Percentiles rank a stretch among this genome's conserved stretches.
phyloP scores from a whole-genome alignment of 2,329 filamentous ascomycete species.

The Alternaria sp. region DNA sequence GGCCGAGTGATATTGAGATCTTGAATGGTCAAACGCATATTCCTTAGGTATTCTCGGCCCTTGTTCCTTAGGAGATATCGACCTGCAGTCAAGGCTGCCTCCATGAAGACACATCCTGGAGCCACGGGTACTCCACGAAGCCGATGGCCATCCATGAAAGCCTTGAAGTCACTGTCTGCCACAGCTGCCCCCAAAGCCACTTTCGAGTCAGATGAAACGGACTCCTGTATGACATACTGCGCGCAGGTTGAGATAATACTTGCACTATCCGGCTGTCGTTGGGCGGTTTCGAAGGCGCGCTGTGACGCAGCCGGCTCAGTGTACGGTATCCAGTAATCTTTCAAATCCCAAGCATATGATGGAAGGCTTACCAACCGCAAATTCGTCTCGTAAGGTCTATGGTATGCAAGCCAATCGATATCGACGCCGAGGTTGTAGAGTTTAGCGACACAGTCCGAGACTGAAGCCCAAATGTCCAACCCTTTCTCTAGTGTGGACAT shows the following conservation, averaged over 20 bases:
- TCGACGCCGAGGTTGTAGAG: slow-evolving; percentile 64
- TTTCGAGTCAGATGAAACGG: not conserved
- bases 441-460: slow-evolving; percentile 51
- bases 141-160: not conserved
- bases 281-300: too few species aligned
- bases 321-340: slow-evolving; percentile 49
- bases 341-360: slow-evolving; percentile 46
- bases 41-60: too few species aligned
- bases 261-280: not conserved
- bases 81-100: not conserved
- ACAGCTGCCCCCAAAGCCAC: not conserved
- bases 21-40: not conserved
- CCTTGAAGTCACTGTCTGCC: not conserved
- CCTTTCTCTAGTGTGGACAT: not conserved
- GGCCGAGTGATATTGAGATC: too few species aligned
- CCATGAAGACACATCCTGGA: not conserved
- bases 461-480: slow-evolving; percentile 6
- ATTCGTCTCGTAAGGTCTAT: slow-evolving; percentile 59
- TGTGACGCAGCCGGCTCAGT: not conserved
- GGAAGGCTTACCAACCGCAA: slow-evolving; percentile 64
- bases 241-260: not conserved
- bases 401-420: slow-evolving; percentile 69
- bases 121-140: not conserved
- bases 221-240: not conserved
- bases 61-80: too few species aligned